Conservation (phyloP, 1,139 yeast species). For the Candida sp. region DNA sequence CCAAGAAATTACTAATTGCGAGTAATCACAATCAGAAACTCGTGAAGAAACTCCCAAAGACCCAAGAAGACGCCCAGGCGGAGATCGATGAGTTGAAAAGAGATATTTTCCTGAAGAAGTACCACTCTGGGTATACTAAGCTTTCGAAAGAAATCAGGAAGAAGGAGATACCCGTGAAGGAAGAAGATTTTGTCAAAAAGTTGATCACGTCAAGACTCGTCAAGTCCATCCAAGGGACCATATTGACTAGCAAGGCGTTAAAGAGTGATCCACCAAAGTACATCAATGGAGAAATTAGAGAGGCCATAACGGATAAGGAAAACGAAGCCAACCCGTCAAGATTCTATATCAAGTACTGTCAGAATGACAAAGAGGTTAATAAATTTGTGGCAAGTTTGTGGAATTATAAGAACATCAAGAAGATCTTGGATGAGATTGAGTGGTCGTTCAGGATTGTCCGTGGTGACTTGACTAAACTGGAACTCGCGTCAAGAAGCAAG, state of each 20-base stretch:
- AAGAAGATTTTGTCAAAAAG: constrained; percentile 21
- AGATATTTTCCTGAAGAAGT: constrained; percentile 53
- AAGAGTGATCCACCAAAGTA: constrained; percentile 36
- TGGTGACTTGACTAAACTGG: constrained; percentile 57
- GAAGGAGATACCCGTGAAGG: constrained; percentile 19
- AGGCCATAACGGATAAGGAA: constrained; percentile 30
- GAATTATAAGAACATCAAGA: constrained; percentile 58
- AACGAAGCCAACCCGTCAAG: constrained; percentile 45
- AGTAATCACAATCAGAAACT: constrained; percentile 46
- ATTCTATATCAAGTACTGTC: constrained; percentile 52
- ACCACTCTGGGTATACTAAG: constrained; percentile 50
- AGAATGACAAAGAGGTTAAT: constrained; percentile 43
- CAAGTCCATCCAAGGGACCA: constrained; percentile 28
- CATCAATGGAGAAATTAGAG: constrained; percentile 27
- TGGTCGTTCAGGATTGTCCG: constrained; percentile 62
- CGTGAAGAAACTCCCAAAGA: constrained; percentile 42
- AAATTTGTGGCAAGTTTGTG: constrained; percentile 59
- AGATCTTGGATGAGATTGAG: constrained; percentile 51
- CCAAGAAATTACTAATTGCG: constrained; percentile 53
- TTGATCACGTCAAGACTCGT: constrained; percentile 39
- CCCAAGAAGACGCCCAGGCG: constrained; percentile 43
- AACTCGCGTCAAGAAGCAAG: constrained; percentile 34
- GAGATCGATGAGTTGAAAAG: constrained; percentile 50
- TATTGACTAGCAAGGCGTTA: constrained; percentile 29
- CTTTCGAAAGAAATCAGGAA: constrained; percentile 39